A percentile compares a stretch with the other conserved stretches of the same genome.
These are phyloP conservation scores for Monosporascus sp. DNA, from an alignment of 2,329 filamentous ascomycete genomes.

Conservation along the genomic window DNA sequence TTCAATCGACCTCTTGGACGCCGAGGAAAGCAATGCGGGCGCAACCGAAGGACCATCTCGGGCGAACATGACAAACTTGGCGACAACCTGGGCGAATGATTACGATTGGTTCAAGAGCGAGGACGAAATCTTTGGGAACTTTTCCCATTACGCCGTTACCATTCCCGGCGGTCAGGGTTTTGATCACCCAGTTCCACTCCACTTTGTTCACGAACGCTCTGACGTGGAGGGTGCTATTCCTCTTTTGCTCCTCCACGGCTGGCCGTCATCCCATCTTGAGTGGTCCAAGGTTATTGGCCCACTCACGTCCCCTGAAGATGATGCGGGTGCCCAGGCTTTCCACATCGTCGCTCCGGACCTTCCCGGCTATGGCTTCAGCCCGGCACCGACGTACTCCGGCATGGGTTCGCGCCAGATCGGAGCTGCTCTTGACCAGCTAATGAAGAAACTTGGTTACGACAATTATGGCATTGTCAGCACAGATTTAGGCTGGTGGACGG, in stretches of 20 bases:
- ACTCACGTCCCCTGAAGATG: too few relatives aligned
- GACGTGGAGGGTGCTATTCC: slow-evolving; percentile 5
- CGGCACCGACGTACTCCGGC: slow-evolving; percentile 8
- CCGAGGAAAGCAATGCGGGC: background rate
- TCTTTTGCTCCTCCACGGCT: background rate
- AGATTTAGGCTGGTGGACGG: too few relatives aligned
- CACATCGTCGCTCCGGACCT: slow-evolving; percentile 14
- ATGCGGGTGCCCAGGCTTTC: background rate
- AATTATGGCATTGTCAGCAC: too few relatives aligned
- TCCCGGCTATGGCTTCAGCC: slow-evolving; percentile 16
- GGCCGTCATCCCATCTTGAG: too few relatives aligned
- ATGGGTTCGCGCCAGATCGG: slow-evolving; percentile 8
- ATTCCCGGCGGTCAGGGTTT: slow-evolving; percentile 2
- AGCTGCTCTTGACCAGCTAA: background rate
- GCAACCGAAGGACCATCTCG: slow-evolving; percentile 2
- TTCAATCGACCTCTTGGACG: background rate
- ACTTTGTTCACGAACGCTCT: slow-evolving; percentile 11
- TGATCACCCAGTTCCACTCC: slow-evolving; percentile 8
- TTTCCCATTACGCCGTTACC: slow-evolving; percentile 21
- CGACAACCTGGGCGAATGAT: slow-evolving; percentile 13
- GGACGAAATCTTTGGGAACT: slow-evolving; percentile 11
- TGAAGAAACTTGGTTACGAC: too few relatives aligned
- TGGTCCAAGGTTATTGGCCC: too few relatives aligned
- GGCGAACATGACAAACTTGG: slow-evolving; percentile 3
- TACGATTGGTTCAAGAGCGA: slow-evolving; percentile 20